These are phyloP conservation scores for Epichloe typhina DNA, from an alignment of 2,329 filamentous ascomycete genomes.

Conservation along the genomic window DNA sequence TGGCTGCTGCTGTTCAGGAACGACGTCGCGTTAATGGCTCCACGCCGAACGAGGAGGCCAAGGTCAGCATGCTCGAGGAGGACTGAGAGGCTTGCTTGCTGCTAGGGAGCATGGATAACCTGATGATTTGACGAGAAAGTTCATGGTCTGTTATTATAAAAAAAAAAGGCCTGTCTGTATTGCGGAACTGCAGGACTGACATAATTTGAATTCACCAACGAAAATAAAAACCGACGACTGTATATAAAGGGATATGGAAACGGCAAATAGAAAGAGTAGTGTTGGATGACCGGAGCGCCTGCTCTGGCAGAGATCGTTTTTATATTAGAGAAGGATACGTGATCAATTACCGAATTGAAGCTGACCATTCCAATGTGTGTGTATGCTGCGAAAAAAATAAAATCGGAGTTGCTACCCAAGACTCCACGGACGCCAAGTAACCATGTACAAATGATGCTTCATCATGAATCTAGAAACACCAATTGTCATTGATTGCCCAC, in stretches of 20 bases:
- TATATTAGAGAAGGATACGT: neutral
- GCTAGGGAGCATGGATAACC: neutral
- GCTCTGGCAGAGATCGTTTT: neutral
- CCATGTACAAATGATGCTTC: neutral
- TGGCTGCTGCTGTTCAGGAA: constrained; percentile 70
- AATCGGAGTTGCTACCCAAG: neutral
- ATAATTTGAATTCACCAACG: neutral
- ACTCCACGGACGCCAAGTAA: neutral
- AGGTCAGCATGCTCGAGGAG: constrained; percentile 37
- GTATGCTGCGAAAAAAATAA: neutral
- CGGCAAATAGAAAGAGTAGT: neutral
- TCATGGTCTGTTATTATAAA: neutral
- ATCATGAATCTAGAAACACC: neutral
- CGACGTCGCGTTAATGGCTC: constrained; percentile 46
- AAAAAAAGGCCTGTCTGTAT: neutral
- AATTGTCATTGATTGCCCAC: neutral
- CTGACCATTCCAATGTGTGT: neutral
- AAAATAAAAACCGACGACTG: neutral
- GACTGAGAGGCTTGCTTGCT: constrained; percentile 23
- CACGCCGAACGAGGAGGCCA: constrained; percentile 16
- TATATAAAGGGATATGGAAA: neutral
- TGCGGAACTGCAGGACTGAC: neutral
- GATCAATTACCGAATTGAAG: too few species aligned
- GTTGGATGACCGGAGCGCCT: neutral
- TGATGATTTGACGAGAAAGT: constrained; percentile 1